Evolutionary conservation across 805 yeast species (phyloP).

Genomic region (Cyberlindnera veronae): DNA sequence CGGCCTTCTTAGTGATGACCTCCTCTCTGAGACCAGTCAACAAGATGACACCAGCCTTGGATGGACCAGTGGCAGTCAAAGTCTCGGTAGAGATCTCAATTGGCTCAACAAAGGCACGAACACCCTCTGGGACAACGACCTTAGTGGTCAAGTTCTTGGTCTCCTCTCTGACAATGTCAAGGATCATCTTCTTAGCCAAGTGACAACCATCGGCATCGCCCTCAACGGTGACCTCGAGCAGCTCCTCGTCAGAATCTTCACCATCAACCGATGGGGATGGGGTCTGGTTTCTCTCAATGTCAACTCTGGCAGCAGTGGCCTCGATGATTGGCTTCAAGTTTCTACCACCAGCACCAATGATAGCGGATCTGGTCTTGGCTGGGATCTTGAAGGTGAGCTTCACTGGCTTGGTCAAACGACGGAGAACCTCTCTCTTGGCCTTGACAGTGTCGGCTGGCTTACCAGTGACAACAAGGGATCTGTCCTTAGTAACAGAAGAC

Average conservation of each 20-base stretch:
- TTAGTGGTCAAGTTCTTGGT: constrained; percentile 55
- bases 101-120: constrained; percentile 32
- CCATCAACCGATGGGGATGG: constrained; percentile 50
- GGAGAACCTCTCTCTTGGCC: constrained; percentile 75
- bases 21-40: constrained; percentile 71
- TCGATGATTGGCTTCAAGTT: constrained; percentile 76
- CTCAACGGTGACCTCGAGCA: constrained; percentile 60
- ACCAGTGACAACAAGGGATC: constrained; percentile 84
- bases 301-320: constrained; percentile 63
- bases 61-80: constrained; percentile 30
- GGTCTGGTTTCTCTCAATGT: constrained; percentile 49
- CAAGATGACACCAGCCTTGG: constrained; percentile 40
- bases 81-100: constrained; percentile 30
- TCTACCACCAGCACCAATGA: constrained; percentile 87
- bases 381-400: constrained; percentile 63
- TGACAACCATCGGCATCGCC: constrained; percentile 86
- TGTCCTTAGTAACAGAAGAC: constrained; percentile 67
- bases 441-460: constrained; percentile 56
- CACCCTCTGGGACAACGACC: constrained; percentile 38
- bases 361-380: constrained; percentile 65
- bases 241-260: constrained; percentile 51
- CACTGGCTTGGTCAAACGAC: constrained; percentile 74
- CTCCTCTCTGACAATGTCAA: constrained; percentile 71
- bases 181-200: constrained; percentile 65
- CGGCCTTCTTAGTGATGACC: constrained; percentile 52